phyloP scores from a whole-genome alignment of 257 asterid species.

The Solanum chiquidenum region DNA sequence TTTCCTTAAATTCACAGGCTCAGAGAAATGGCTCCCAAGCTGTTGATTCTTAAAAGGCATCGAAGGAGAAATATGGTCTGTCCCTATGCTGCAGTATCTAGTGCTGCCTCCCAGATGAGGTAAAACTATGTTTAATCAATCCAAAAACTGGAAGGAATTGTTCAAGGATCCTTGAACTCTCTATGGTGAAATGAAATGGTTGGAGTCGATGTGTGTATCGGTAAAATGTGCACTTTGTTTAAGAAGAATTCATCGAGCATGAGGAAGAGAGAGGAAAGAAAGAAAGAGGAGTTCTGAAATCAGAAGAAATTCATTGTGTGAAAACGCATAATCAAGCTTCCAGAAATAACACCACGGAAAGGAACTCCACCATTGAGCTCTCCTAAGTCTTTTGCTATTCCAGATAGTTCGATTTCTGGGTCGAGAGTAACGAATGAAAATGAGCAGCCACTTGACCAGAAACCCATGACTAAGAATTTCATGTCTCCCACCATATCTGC shows the following conservation, averaged over 20 bases:
- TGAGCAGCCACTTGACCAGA: slow-evolving; percentile 17
- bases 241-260: not conserved
- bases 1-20: not conserved
- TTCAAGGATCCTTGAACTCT: slow-evolving; percentile 48
- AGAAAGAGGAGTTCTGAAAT: not conserved
- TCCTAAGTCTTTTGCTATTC: not conserved
- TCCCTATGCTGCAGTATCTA: slow-evolving; percentile 22
- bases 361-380: not conserved
- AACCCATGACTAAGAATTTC: slow-evolving; percentile 23
- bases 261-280: not conserved
- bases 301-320: not conserved
- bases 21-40: slow-evolving; percentile 17
- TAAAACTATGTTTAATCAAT: slow-evolving; percentile 9
- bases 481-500: slow-evolving; percentile 65
- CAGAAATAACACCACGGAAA: not conserved
- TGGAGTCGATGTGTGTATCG: not conserved
- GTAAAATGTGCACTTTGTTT: not conserved
- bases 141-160: not conserved
- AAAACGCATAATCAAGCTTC: not conserved
- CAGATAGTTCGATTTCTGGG: not conserved
- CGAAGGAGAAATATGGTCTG: slow-evolving; percentile 35
- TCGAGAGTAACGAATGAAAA: slow-evolving; percentile 54
- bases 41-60: slow-evolving; percentile 36
- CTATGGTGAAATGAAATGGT: not conserved
- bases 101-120: slow-evolving; percentile 59